Base-by-base conservation (phyloP, 768 basidiomycete genomes). In the Suillus variegatus region DNA sequence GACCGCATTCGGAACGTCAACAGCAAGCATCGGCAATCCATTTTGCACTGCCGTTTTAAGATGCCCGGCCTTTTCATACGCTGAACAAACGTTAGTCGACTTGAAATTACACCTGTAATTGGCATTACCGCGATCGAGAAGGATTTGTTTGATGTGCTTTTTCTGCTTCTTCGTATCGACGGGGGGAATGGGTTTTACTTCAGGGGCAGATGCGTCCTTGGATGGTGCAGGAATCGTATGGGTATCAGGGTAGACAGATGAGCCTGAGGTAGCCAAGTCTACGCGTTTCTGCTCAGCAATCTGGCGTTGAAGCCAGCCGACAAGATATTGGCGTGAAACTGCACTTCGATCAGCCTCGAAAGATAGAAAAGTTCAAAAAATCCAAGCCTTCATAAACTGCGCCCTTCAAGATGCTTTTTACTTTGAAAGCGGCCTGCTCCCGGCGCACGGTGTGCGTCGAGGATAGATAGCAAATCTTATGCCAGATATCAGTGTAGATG, bases 381-480 rank as follows among this genome's bases (percentile, higher is more conserved):
- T 14, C 72, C 86, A 66, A 67, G 91, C 92, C 78, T 73, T 93
- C 92, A 61, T 86, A 83, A 73, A 94, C 93, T 0, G 88, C 88
- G 28, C 90, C 89, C 73, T 86, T 90, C 60, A 94, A 81, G 28
- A 94, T 87, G 69, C 90, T 93, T 80, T 93, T 93, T 55, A 94
- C 87, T 71, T 89, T 93, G 84, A 91, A 94, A 1, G 88, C 88
- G 10, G 86, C 75, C 62, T 88, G 86, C 66, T 90, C 88, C 51
- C 86, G 79, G 25, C 85, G 84, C 41, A 77, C 80, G 16, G 79
- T 78, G 46, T 88, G 85, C 22, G 91, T 32, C 84, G 78, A n/a
- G 81, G 82, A 68, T 84, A 85, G 13, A 87, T 75, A 22, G 79
- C 77, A 67, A 87, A 87, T 54, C 86, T 87, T 41, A 12, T 81